phyloP scores from a whole-genome alignment of 805 yeast genomes.

The Monosporozyma servazzii region DNA sequence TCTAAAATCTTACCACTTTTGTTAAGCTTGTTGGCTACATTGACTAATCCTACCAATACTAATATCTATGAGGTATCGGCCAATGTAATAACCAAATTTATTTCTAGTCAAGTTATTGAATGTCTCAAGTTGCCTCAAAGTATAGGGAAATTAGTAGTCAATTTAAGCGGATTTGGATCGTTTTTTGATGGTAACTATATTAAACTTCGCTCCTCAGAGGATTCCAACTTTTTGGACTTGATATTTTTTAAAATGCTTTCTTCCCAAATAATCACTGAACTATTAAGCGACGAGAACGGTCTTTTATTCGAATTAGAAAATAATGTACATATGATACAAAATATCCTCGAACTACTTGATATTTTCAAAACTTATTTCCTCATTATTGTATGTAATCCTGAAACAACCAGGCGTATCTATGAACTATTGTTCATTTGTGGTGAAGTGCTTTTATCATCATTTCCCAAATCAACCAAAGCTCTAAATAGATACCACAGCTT shows the following conservation, averaged over 20 bases:
- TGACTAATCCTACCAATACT: conserved; percentile 23
- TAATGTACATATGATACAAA: not conserved
- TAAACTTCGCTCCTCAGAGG: not conserved
- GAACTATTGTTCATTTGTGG: conserved; percentile 1
- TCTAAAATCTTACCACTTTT: conserved; percentile 15
- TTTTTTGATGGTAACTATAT: not conserved
- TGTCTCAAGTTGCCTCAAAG: not conserved
- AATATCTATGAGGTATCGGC: not conserved
- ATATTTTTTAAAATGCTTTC: not conserved
- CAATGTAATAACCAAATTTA: not conserved
- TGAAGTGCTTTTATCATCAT: not conserved
- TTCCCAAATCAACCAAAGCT: not conserved
- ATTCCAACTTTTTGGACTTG: not conserved
- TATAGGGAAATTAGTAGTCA: not conserved
- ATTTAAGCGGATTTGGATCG: not conserved
- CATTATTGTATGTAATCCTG: not conserved
- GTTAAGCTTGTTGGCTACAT: conserved; percentile 24
- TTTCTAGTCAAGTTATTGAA: not conserved
- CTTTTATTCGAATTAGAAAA: not conserved
- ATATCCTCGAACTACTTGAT: not conserved
- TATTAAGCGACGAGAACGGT: not conserved
- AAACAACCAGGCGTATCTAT: not conserved
- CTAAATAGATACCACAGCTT: not conserved
- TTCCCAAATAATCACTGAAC: not conserved
- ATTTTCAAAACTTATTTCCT: not conserved